Percentiles rank a stretch among this genome's conserved stretches.
These are phyloP conservation scores for Cocos nucifera DNA, from an alignment of 176 grass and related monocot genomes.

Conservation along the genomic window DNA sequence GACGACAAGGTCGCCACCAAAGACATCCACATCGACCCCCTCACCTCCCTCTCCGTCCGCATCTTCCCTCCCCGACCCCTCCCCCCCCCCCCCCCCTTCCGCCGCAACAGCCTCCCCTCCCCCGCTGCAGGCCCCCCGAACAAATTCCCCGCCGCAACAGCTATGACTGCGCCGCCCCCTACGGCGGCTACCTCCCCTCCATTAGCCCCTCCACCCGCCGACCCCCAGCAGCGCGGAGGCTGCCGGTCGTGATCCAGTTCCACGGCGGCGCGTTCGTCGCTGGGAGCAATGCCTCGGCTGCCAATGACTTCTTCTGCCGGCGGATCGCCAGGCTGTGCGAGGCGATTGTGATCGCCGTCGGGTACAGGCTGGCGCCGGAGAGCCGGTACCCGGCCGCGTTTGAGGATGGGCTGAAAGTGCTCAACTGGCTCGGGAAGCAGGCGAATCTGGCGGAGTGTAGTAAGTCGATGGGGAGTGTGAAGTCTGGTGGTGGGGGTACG, in stretches of 20 bases:
- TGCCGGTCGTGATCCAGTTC: conserved; percentile 75
- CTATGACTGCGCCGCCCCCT: conserved; percentile 30
- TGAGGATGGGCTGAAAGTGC: conserved; percentile 63
- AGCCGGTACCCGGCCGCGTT: conserved; percentile 62
- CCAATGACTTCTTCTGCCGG: conserved; percentile 79
- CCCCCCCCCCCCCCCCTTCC: conserved; percentile 6
- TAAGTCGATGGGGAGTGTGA: conserved; percentile 27
- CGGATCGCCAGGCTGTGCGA: conserved; percentile 54
- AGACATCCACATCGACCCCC: conserved; percentile 64
- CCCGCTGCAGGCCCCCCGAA: conserved; percentile 17
- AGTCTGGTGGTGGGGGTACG: background rate
- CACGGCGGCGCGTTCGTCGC: conserved; percentile 65
- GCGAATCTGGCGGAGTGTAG: conserved; percentile 63
- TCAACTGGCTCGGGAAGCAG: conserved; percentile 75
- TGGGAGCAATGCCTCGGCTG: conserved; percentile 44
- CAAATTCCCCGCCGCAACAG: conserved; percentile 37
- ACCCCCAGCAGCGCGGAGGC: conserved; percentile 25
- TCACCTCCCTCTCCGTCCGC: conserved; percentile 59
- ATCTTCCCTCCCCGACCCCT: conserved; percentile 44
- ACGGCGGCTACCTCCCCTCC: conserved; percentile 56
- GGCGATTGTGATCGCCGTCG: conserved; percentile 69
- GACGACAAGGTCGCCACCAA: conserved; percentile 65
- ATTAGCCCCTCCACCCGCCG: background rate
- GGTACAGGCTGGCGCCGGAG: conserved; percentile 70
- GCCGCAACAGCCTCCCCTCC: conserved; percentile 46